These are phyloP conservation scores for Stereum hirsutum DNA, from an alignment of 1,284 basidiomycete genomes.

Conservation along the genomic window DNA sequence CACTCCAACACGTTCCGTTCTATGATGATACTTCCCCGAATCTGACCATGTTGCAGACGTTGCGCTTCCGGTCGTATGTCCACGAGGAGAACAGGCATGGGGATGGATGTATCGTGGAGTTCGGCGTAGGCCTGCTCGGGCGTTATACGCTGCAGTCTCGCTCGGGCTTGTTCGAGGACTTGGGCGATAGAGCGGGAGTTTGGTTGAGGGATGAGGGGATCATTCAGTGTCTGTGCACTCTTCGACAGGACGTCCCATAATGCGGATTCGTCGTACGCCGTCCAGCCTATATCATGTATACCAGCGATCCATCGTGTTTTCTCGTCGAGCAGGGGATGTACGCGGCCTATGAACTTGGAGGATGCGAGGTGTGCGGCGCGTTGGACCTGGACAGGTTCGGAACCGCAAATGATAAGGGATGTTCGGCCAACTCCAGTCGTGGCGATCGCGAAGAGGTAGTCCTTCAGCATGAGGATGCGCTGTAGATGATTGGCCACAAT, in stretches of 20 bases:
- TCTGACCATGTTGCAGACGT: conserved; percentile 42
- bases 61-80: conserved; percentile 60
- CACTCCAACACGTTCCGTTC: conserved; percentile 70
- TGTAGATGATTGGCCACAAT: conserved; percentile 39
- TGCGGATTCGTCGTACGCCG: conserved; percentile 49
- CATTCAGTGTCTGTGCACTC: conserved; percentile 43
- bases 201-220: conserved; percentile 51
- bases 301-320: conserved; percentile 34
- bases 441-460: conserved; percentile 50
- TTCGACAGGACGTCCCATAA: conserved; percentile 60
- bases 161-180: conserved; percentile 45
- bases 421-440: conserved; percentile 28
- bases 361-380: conserved; percentile 52
- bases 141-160: conserved; percentile 52
- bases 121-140: conserved; percentile 52
- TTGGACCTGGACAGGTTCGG: conserved; percentile 43
- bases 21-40: conserved; percentile 54
- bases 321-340: conserved; percentile 24
- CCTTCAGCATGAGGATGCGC: conserved; percentile 25
- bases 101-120: conserved; percentile 38
- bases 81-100: conserved; percentile 59
- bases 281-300: conserved; percentile 40
- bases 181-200: conserved; percentile 48
- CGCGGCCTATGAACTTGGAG: conserved; percentile 56
- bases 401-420: conserved; percentile 47